Base-by-base conservation (phyloP, 1,139 yeast species). In the Kurtzmaniella quercitrusa region DNA sequence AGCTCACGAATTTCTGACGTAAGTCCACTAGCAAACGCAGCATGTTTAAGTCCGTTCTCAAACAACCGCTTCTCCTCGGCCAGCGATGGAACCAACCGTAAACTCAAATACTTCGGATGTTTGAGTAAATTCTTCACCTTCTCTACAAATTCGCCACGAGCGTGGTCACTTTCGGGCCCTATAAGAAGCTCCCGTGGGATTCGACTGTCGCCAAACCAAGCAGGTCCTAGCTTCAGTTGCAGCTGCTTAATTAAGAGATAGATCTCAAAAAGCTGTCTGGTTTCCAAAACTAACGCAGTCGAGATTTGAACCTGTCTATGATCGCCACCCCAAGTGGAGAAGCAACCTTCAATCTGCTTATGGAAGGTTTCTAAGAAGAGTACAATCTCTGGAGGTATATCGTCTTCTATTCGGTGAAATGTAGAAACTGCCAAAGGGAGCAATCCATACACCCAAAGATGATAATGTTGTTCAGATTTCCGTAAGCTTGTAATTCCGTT, bases 371-470 rank as follows among this genome's bases (percentile, higher is more conserved):
- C 72, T 10, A 85, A 70, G 47, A 88, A 85, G 41, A 80, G 68
- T 48, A 85, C 75, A 7, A 83, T 68, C 47, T 88, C 95, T 1
- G 88, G 81, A 1, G 84, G 57, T 2, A 85, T 70, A 38, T 77
- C 69, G 1, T 77, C 73, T 0, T 94, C 94, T 44, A 89, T 76
- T 45, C 75, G 77, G 39, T 81, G 73, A 42, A 88, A 60, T 15
- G 88, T 63, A 2, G 78, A 71, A 37, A 88, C 63, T 21, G 85
- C 68, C 8, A 88, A 76, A 0, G 95, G 85, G 38, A 91, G 67
- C 17, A 91, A 67, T 0, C 96, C 96, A 56, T 85, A 82, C 11
- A 82, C 77, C 97, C 97, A 91, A 18, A 87, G 70, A 43, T 78
- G 73, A 59, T 89, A 93, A 49, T 86, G 66, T 47, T 77, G 75